Conservation (phyloP, 768 basidiomycete genomes). For the Heimioporus sp. region DNA sequence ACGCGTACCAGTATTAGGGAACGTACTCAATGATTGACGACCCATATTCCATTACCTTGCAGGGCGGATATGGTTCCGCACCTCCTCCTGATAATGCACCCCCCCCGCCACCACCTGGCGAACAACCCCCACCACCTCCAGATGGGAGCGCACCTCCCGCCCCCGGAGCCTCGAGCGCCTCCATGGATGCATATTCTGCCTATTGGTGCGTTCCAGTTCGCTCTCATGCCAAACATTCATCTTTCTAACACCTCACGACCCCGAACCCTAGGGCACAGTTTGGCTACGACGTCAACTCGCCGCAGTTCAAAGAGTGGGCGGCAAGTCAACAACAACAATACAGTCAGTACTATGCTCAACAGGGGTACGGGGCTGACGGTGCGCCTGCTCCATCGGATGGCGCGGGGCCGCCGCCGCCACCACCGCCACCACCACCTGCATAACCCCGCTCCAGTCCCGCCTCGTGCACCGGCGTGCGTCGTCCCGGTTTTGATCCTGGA, state of each 20-base stretch:
- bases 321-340: conserved; percentile 66
- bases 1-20: not conserved
- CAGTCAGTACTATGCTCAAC: conserved; percentile 67
- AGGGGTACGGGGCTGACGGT: conserved; percentile 41
- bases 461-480: not conserved
- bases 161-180: conserved; percentile 40
- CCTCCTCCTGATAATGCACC: conserved; percentile 37
- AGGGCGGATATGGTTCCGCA: conserved; percentile 33
- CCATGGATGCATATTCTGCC: conserved; percentile 54
- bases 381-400: conserved; percentile 18
- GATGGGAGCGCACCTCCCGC: conserved; percentile 44
- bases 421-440: conserved; percentile 26
- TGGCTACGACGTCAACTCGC: conserved; percentile 82
- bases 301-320: conserved; percentile 80
- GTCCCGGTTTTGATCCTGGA: not conserved
- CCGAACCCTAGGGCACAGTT: conserved; percentile 63
- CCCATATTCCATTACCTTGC: conserved; percentile 2
- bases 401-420: conserved; percentile 17
- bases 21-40: not conserved
- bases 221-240: not conserved
- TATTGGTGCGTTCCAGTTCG: conserved; percentile 50
- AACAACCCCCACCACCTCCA: conserved; percentile 55
- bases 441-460: conserved; percentile 5
- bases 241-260: not conserved
- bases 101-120: conserved; percentile 50